A percentile compares a stretch with the other conserved stretches of the same genome.
Evolutionary conservation across 441 rosid genomes (phyloP).

Genomic region (Adansonia rubrostipa): DNA sequence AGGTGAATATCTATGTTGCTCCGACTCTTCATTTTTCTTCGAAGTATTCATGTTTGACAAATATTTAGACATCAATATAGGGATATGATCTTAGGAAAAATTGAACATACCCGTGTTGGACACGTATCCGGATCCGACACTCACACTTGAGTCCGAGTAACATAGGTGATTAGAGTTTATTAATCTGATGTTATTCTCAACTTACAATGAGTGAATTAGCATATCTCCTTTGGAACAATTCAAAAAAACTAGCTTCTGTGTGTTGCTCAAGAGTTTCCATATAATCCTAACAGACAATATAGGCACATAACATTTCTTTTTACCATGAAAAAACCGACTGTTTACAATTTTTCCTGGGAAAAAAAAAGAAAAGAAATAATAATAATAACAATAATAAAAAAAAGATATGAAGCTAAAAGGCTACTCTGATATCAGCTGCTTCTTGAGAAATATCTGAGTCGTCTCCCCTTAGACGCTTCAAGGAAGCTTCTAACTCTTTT

Average conservation of each 20-base stretch:
- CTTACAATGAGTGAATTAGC: constrained; percentile 59
- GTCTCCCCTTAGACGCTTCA: constrained; percentile 43
- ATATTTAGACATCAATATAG: too few species aligned
- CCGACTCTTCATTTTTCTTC: too few species aligned
- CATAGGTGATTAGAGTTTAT: neutral
- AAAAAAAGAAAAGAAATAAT: neutral
- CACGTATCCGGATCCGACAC: too few species aligned
- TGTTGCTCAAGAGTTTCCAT: constrained; percentile 33
- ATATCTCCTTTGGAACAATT: constrained; percentile 53
- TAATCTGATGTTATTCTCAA: constrained; percentile 17
- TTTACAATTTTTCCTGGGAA: neutral
- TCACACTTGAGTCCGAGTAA: too few species aligned
- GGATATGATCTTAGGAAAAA: too few species aligned
- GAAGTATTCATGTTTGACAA: too few species aligned
- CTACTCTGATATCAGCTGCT: constrained; percentile 42
- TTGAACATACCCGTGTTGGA: too few species aligned
- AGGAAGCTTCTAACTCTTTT: constrained; percentile 38
- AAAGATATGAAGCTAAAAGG: neutral
- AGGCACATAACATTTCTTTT: neutral
- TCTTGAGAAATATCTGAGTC: constrained; percentile 38
- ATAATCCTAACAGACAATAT: constrained; percentile 37
- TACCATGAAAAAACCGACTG: neutral
- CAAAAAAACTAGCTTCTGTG: constrained; percentile 34
- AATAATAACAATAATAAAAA: neutral
- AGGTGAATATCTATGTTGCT: neutral